These are phyloP conservation scores for Fusarium liriodendri DNA, from an alignment of 2,329 filamentous ascomycete genomes.

Conservation along the genomic window DNA sequence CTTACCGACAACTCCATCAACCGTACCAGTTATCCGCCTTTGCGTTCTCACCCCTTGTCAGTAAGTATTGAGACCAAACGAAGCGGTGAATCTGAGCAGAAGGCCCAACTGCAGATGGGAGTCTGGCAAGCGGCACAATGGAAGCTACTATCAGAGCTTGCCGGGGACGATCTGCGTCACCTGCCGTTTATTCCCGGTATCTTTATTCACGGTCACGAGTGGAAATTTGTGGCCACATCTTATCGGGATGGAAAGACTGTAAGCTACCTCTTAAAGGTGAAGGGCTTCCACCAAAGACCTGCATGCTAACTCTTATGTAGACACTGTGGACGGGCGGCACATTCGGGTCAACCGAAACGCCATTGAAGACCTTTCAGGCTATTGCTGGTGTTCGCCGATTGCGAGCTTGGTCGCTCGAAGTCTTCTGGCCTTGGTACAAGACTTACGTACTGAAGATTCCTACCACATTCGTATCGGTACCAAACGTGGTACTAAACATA, in stretches of 20 bases:
- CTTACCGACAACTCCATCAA: constrained; percentile 6
- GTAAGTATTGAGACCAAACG: constrained; percentile 14
- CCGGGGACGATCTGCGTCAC: not conserved
- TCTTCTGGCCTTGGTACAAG: constrained; percentile 18
- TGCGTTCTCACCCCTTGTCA: not conserved
- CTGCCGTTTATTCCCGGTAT: not conserved
- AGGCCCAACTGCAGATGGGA: constrained; percentile 3
- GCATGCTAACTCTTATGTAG: not conserved
- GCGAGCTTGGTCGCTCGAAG: not conserved
- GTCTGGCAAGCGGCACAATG: constrained; percentile 18
- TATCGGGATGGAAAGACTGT: constrained; percentile 6
- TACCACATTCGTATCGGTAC: not conserved
- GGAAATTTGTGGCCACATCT: not conserved
- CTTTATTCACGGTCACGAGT: not conserved
- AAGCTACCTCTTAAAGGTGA: not conserved
- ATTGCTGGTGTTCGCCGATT: not conserved
- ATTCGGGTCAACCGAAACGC: not conserved
- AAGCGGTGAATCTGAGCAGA: not conserved
- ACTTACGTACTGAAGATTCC: not conserved
- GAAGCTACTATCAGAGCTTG: not conserved
- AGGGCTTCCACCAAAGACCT: not conserved
- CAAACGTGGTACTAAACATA: not conserved
- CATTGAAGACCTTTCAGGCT: not conserved
- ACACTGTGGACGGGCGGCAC: not conserved
- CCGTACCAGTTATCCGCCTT: not conserved